Percentiles rank a stretch among this genome's conserved stretches.
phyloP scores from a whole-genome alignment of 176 grass and related monocot species.

The Metroxylon sagu region DNA sequence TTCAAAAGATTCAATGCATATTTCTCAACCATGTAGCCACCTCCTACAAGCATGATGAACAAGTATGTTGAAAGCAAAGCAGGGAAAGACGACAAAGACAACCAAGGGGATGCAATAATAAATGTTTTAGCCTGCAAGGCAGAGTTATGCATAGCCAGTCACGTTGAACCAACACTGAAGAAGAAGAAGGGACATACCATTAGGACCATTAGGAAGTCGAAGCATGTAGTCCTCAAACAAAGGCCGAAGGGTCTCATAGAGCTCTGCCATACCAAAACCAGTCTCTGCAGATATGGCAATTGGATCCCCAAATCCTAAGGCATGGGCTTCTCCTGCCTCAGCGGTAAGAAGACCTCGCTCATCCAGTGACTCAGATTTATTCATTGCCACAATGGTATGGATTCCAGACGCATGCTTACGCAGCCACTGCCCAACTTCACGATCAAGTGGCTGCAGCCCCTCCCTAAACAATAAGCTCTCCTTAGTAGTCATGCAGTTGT shows the following conservation, averaged over 20 bases:
- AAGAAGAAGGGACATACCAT: conserved; percentile 36
- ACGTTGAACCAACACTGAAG: too few relatives aligned
- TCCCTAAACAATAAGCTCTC: conserved; percentile 42
- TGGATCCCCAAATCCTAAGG: conserved; percentile 91
- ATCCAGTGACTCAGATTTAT: conserved; percentile 91
- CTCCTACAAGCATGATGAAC: too few relatives aligned
- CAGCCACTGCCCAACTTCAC: conserved; percentile 82
- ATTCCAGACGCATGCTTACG: conserved; percentile 70
- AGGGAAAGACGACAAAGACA: too few relatives aligned
- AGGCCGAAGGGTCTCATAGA: conserved; percentile 74
- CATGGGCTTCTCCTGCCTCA: conserved; percentile 78
- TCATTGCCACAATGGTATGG: conserved; percentile 72
- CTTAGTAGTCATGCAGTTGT: conserved; percentile 9
- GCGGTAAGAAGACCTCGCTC: conserved; percentile 61
- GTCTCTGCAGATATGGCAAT: conserved; percentile 98
- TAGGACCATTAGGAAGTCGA: conserved; percentile 54
- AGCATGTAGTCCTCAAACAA: conserved; percentile 77
- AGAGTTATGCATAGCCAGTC: too few relatives aligned
- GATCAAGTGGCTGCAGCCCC: conserved; percentile 81
- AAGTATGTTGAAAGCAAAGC: too few relatives aligned
- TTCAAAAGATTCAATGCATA: too few relatives aligned
- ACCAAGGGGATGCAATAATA: too few relatives aligned
- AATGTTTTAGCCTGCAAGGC: too few relatives aligned
- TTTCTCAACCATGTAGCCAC: too few relatives aligned
- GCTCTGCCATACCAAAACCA: conserved; percentile 89